These are phyloP conservation scores for Phytophthora citricola DNA, from an alignment of 352 stramenopile genomes.

Conservation along the genomic window DNA sequence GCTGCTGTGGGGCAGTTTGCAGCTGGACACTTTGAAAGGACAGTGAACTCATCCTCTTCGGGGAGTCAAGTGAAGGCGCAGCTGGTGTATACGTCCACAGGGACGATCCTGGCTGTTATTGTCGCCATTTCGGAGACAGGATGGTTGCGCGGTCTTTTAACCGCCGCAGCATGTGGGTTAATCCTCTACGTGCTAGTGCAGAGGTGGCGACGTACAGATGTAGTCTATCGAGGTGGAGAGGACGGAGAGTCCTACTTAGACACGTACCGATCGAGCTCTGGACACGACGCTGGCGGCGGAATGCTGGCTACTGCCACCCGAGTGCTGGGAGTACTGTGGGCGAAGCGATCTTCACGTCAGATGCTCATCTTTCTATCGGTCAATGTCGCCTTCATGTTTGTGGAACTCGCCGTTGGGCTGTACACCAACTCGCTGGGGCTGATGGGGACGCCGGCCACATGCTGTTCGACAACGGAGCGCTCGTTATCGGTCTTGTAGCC, in stretches of 20 bases:
- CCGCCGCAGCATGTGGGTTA: slow-evolving; percentile 44
- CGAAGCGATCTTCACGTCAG: slow-evolving; percentile 66
- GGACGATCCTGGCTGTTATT: slow-evolving; percentile 47
- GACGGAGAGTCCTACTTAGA: slow-evolving; percentile 45
- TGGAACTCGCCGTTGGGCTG: slow-evolving; percentile 86
- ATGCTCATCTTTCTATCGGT: slow-evolving; percentile 86
- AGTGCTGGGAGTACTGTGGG: slow-evolving; percentile 60
- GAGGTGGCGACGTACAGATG: slow-evolving; percentile 30
- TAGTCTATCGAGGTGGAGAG: not conserved
- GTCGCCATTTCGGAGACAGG: slow-evolving; percentile 50
- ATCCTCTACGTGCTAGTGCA: slow-evolving; percentile 61
- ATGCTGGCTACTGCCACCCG: slow-evolving; percentile 5
- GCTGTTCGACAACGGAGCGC: slow-evolving; percentile 88
- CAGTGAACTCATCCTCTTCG: slow-evolving; percentile 26
- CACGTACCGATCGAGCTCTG: slow-evolving; percentile 42
- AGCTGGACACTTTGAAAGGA: slow-evolving; percentile 19
- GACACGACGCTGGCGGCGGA: not conserved
- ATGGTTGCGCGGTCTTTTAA: slow-evolving; percentile 57
- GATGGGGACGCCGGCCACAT: slow-evolving; percentile 90
- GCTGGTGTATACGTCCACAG: slow-evolving; percentile 49
- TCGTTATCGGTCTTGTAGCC: slow-evolving; percentile 85
- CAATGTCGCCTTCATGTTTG: slow-evolving; percentile 89
- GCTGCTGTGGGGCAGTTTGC: slow-evolving; percentile 26
- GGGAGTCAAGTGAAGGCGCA: slow-evolving; percentile 36
- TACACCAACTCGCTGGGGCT: slow-evolving; percentile 88